phyloP scores from a whole-genome alignment of 148 eudicot genomes.

The Hydrangea macrophylla region DNA sequence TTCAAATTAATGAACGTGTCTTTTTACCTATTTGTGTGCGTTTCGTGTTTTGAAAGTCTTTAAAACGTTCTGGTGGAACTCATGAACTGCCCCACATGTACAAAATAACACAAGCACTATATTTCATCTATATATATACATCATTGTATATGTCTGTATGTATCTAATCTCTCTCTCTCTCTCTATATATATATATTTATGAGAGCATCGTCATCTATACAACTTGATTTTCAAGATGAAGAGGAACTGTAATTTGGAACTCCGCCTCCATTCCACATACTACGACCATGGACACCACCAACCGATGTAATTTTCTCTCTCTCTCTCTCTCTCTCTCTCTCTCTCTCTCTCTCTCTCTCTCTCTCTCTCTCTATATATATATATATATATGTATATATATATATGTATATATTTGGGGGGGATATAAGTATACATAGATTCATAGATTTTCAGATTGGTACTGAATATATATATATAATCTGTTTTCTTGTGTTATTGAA shows the following conservation, averaged over 20 bases:
- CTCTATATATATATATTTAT: neutral
- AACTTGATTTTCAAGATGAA: too few relatives aligned
- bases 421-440: too few relatives aligned
- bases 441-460: too few relatives aligned
- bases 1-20: too few relatives aligned
- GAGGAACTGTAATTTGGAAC: slow-evolving; percentile 18
- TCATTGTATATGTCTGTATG: neutral
- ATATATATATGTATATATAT: neutral
- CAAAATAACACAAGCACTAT: neutral
- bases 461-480: neutral
- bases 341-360: too few relatives aligned
- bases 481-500: neutral
- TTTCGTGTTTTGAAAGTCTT: neutral
- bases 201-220: too few relatives aligned
- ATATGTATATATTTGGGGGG: too few relatives aligned
- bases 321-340: slow-evolving; percentile 6
- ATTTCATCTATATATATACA: neutral
- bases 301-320: slow-evolving; percentile 13
- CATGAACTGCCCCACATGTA: neutral
- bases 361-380: slow-evolving; percentile 13
- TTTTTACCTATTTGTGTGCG: neutral
- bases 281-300: neutral
- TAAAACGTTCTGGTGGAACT: neutral
- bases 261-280: neutral
- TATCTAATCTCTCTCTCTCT: neutral